Conservation (phyloP, 768 basidiomycete species). For the Lentinula guzmanii region DNA sequence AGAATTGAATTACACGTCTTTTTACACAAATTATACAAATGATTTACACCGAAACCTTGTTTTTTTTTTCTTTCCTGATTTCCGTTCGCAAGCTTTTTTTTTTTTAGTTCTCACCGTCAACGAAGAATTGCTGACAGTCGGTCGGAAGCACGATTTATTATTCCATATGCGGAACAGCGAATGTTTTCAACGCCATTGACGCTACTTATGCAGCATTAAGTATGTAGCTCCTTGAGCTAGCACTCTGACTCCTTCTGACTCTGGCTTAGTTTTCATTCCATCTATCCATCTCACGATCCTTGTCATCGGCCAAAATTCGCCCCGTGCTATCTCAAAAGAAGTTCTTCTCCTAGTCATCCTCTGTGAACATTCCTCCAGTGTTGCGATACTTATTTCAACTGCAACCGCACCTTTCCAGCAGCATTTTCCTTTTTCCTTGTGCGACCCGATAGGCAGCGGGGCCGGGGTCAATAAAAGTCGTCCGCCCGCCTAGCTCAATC, state of each 20-base stretch:
- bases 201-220: neutral
- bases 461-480: too few relatives aligned
- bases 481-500: slow-evolving; percentile 59
- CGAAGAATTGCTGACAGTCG: neutral
- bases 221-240: neutral
- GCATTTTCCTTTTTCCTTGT: too few relatives aligned
- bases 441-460: too few relatives aligned
- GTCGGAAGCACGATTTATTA: neutral
- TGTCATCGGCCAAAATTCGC: neutral
- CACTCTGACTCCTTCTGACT: neutral
- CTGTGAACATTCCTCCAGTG: neutral
- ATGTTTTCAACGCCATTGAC: neutral
- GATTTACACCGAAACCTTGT: neutral
- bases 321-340: neutral
- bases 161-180: neutral
- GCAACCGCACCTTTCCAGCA: neutral
- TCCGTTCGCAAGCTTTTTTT: neutral
- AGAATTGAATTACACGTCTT: neutral
- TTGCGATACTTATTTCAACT: neutral
- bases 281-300: neutral
- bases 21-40: neutral
- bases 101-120: neutral
- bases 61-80: neutral
- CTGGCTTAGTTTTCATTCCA: neutral
- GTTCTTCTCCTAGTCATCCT: neutral